Conservation (phyloP, 2,329 filamentous ascomycete species). For the Orbilia javanica region DNA sequence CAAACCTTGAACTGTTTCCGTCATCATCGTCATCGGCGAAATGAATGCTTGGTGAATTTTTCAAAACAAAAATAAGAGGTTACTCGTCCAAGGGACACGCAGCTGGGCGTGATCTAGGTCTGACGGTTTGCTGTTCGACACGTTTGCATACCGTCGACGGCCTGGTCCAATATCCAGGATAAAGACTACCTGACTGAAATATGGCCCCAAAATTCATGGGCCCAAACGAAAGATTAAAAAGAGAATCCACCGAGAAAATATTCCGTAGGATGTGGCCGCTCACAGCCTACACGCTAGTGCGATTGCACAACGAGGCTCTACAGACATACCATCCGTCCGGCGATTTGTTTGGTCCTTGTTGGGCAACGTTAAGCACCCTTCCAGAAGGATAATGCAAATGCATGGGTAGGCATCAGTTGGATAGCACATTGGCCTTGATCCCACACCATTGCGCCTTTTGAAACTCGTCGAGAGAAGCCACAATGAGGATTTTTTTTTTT, state of each 20-base stretch:
- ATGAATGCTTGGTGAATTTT: too few species aligned
- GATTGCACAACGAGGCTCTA: slow-evolving; percentile 11
- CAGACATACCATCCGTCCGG: neutral
- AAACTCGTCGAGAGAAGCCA: slow-evolving; percentile 24
- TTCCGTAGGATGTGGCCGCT: slow-evolving; percentile 32
- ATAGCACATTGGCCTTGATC: slow-evolving; percentile 25
- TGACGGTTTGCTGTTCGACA: neutral
- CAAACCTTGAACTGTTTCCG: slow-evolving; percentile 50
- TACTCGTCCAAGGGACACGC: neutral
- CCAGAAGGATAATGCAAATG: neutral
- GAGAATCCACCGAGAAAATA: slow-evolving; percentile 22
- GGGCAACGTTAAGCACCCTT: neutral
- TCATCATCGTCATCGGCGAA: slow-evolving; percentile 20
- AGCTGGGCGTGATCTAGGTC: neutral
- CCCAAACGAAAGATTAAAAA: neutral
- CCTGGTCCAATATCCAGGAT: slow-evolving; percentile 27
- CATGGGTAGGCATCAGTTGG: slow-evolving; percentile 34
- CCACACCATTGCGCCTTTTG: slow-evolving; percentile 43
- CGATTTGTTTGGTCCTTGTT: neutral
- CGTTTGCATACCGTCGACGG: neutral
- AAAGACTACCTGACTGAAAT: slow-evolving; percentile 15
- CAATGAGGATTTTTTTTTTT: slow-evolving; percentile 18
- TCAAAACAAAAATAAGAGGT: too few species aligned
- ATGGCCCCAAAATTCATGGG: slow-evolving; percentile 1
- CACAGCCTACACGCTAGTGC: neutral